A percentile compares a stretch with the other conserved stretches of the same genome.
Conservation (phyloP, 164 flowering plant genomes). For the Magnolia changhungtana region DNA sequence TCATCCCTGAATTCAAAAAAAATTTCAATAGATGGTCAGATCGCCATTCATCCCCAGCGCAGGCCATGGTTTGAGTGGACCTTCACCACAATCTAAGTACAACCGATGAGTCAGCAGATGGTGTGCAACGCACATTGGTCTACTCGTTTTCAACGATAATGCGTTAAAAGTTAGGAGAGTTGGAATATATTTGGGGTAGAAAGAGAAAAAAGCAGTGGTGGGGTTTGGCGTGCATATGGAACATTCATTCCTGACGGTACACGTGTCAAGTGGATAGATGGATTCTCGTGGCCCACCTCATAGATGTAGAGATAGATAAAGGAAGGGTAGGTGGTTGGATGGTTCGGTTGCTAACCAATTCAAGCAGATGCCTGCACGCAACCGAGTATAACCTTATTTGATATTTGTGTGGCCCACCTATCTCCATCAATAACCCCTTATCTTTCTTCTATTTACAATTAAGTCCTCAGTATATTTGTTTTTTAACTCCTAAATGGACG, state of each 20-base stretch:
- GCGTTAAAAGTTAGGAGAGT: neutral
- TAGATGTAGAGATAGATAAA: neutral
- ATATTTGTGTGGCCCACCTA: neutral
- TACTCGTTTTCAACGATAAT: neutral
- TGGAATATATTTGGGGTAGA: neutral
- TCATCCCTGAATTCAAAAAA: no score
- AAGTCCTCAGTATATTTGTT: neutral
- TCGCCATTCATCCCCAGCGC: no score
- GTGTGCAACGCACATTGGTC: neutral
- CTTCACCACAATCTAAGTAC: no score
- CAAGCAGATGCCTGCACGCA: conserved; percentile 12
- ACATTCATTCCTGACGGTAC: neutral
- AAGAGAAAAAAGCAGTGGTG: conserved; percentile 1
- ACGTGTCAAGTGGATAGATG: neutral
- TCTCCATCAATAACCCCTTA: neutral
- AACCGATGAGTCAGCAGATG: neutral
- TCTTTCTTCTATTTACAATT: neutral
- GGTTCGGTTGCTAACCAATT: conserved; percentile 14
- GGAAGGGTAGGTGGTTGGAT: conserved; percentile 5
- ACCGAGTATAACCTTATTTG: neutral
- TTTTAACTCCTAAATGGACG: no score
- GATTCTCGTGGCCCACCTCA: neutral
- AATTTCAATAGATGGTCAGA: no score
- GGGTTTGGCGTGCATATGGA: conserved; percentile 3
- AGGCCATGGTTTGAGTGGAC: no score